Evolutionary conservation across 2,329 filamentous ascomycete genomes (phyloP).

Genomic region (Diplodia intermedia): DNA sequence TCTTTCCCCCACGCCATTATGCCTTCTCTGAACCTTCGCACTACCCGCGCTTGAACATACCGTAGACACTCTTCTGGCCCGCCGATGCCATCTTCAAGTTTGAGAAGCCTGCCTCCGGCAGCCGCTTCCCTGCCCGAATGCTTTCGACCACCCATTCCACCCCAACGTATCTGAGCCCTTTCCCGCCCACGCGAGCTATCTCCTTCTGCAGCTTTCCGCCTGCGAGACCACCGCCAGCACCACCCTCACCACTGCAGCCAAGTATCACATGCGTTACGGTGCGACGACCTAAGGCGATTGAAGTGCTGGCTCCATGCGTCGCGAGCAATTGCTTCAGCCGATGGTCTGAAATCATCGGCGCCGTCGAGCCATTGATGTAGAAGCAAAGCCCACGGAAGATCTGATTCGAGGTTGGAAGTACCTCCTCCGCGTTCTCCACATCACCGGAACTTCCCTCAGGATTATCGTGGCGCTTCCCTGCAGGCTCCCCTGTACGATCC

Average conservation of each 20-base stretch:
- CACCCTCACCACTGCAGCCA: conserved; percentile 56
- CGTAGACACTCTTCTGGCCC: conserved; percentile 22
- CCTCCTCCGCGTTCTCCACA: conserved; percentile 9
- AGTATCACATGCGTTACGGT: conserved; percentile 87
- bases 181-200: conserved; percentile 70
- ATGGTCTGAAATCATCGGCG: conserved; percentile 83
- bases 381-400: conserved; percentile 77
- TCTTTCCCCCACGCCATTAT: not conserved
- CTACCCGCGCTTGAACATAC: conserved; percentile 9
- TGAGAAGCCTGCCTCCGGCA: conserved; percentile 76
- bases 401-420: conserved; percentile 38
- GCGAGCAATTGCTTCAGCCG: conserved; percentile 79
- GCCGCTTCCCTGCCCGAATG: conserved; percentile 58
- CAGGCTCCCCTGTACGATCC: conserved; percentile 2
- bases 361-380: conserved; percentile 88
- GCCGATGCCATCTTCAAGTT: conserved; percentile 60
- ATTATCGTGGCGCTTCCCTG: conserved; percentile 13
- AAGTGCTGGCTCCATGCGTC: conserved; percentile 74
- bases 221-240: conserved; percentile 76
- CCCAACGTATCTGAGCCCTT: conserved; percentile 77
- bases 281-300: conserved; percentile 73
- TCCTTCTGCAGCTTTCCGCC: conserved; percentile 82
- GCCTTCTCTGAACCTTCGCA: not conserved
- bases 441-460: not conserved
- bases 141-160: conserved; percentile 70